A percentile compares a stretch with the other conserved stretches of the same genome.
Evolutionary conservation across 192 early-diverging fungal species (phyloP).

Genomic region (Coemansia sp.): DNA sequence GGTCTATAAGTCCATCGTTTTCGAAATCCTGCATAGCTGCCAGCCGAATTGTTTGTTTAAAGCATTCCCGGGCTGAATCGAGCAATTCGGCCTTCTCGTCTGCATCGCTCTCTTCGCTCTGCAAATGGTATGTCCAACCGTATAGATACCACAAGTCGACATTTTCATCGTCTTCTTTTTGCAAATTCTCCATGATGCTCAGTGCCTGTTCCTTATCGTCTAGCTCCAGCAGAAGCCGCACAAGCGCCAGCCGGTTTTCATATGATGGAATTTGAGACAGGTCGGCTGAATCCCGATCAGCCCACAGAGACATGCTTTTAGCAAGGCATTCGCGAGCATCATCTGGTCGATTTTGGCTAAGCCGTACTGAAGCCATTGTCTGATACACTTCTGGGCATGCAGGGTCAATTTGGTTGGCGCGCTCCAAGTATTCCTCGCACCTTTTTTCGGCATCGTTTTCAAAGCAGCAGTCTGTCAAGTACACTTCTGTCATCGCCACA

Average conservation of each 20-base stretch:
- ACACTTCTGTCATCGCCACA: slow-evolving; percentile 95
- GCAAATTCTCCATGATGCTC: slow-evolving; percentile 70
- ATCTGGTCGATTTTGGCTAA: slow-evolving; percentile 78
- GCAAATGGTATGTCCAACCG: slow-evolving; percentile 88
- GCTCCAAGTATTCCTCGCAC: slow-evolving; percentile 71
- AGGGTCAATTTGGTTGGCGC: slow-evolving; percentile 68
- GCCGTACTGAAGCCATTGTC: slow-evolving; percentile 81
- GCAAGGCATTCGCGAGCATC: slow-evolving; percentile 72
- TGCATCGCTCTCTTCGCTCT: slow-evolving; percentile 71
- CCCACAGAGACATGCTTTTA: slow-evolving; percentile 71
- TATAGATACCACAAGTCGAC: slow-evolving; percentile 94
- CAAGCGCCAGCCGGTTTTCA: slow-evolving; percentile 75
- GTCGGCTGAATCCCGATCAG: slow-evolving; percentile 55
- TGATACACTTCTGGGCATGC: slow-evolving; percentile 81
- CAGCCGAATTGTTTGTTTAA: slow-evolving; percentile 56
- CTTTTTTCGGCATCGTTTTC: slow-evolving; percentile 83
- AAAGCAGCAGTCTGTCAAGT: slow-evolving; percentile 91
- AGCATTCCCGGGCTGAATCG: slow-evolving; percentile 44
- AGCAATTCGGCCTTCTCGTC: slow-evolving; percentile 9
- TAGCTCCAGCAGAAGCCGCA: slow-evolving; percentile 86
- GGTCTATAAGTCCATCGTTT: slow-evolving; percentile 67
- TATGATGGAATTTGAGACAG: slow-evolving; percentile 65
- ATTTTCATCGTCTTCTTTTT: slow-evolving; percentile 89
- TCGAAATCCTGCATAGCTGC: slow-evolving; percentile 60
- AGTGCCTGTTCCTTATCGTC: slow-evolving; percentile 76